A percentile compares a stretch with the other conserved stretches of the same genome.
Conservation (phyloP, 78 protist genomes). For the Guillardia theta region DNA sequence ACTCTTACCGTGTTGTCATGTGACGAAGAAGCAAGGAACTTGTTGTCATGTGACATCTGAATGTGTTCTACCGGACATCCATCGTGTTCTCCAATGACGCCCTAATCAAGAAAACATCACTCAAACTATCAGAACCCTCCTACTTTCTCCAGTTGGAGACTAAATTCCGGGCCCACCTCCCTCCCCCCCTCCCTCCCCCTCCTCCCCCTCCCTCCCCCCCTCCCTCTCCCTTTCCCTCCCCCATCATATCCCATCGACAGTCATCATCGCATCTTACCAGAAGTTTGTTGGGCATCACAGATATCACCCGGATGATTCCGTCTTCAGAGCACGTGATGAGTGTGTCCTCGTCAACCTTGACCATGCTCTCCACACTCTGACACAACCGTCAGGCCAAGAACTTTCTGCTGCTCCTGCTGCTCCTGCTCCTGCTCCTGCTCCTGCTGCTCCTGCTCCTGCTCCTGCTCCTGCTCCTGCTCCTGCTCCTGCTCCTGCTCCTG, state of each 20-base stretch:
- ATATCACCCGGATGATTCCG: slow-evolving; percentile 29
- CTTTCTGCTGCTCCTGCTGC: too few species aligned
- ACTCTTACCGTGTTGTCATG: slow-evolving; percentile 62
- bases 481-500: too few species aligned
- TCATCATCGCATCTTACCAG: not conserved
- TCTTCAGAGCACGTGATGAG: not conserved
- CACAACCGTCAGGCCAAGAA: not conserved
- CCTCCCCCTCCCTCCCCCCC: not conserved
- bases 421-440: too few species aligned
- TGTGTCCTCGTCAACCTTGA: slow-evolving; percentile 38
- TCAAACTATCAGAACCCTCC: not conserved
- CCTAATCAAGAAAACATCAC: slow-evolving; percentile 9
- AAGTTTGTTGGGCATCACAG: slow-evolving; percentile 7
- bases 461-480: too few species aligned
- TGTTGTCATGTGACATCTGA: not conserved
- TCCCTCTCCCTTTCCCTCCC: not conserved
- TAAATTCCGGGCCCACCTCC: not conserved
- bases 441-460: too few species aligned
- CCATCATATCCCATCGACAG: not conserved
- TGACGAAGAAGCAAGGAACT: slow-evolving; percentile 41
- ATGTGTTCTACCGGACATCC: slow-evolving; percentile 62
- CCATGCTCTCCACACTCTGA: slow-evolving; percentile 30
- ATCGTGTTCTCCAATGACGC: slow-evolving; percentile 62
- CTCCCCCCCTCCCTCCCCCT: not conserved
- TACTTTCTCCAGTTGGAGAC: not conserved